Evolutionary conservation across 2,329 filamentous ascomycete genomes (phyloP).

Genomic region (Rosellinia necatrix): DNA sequence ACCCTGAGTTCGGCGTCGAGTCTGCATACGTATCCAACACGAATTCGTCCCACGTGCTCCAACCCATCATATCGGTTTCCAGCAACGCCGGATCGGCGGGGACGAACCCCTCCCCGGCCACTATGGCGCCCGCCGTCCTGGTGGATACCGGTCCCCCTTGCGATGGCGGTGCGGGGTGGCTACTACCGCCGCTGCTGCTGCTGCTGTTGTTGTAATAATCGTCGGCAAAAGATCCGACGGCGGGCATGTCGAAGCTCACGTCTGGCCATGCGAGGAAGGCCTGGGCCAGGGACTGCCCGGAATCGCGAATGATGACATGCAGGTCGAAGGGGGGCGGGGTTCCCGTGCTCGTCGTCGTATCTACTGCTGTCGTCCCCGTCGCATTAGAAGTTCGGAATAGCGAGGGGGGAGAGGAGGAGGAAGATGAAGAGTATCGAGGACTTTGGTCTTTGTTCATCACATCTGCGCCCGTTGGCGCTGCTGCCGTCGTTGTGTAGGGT

Average conservation of each 20-base stretch:
- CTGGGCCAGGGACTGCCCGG: conserved; percentile 19
- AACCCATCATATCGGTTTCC: conserved; percentile 35
- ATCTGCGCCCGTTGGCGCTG: background rate
- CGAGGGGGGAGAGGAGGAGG: too few relatives aligned
- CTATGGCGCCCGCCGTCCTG: background rate
- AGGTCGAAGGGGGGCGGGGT: background rate
- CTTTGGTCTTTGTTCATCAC: background rate
- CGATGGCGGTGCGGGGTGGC: too few relatives aligned
- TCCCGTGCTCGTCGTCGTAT: background rate
- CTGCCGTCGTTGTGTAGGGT: background rate
- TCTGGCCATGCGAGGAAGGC: conserved; percentile 36
- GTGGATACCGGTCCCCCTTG: background rate
- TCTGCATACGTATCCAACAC: conserved; percentile 47
- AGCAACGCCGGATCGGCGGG: background rate
- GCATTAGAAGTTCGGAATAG: background rate
- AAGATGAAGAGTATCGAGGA: too few relatives aligned
- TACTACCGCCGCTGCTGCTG: too few relatives aligned
- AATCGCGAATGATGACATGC: background rate
- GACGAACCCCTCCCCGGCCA: background rate
- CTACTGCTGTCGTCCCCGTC: too few relatives aligned
- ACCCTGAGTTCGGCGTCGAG: conserved; percentile 32
- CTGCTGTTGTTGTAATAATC: background rate
- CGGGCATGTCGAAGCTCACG: conserved; percentile 35
- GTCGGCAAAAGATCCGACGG: conserved; percentile 20
- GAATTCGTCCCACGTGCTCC: conserved; percentile 52